Percentiles rank a stretch among this genome's conserved stretches.
Conservation (phyloP, 2,329 filamentous ascomycete species). For the Colletotrichum acutatum region DNA sequence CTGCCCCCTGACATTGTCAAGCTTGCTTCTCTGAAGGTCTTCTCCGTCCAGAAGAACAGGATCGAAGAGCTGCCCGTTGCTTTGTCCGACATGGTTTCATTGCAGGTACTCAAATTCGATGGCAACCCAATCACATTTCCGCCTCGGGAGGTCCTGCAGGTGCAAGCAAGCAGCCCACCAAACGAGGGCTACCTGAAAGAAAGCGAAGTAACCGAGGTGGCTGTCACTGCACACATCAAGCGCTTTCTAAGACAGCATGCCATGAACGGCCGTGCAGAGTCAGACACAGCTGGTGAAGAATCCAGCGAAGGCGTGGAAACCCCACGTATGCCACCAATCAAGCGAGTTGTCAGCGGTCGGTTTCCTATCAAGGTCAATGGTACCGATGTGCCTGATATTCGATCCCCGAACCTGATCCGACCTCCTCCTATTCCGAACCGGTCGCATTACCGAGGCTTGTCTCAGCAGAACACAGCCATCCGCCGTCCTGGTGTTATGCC, state of each 20-base stretch:
- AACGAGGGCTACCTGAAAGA: slow-evolving; percentile 68
- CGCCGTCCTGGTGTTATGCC: slow-evolving; percentile 80
- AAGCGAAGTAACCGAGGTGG: slow-evolving; percentile 71
- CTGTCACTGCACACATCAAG: slow-evolving; percentile 71
- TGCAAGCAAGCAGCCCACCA: slow-evolving; percentile 64
- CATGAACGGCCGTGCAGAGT: slow-evolving; percentile 63
- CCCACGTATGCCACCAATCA: slow-evolving; percentile 73
- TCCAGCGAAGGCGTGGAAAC: slow-evolving; percentile 82
- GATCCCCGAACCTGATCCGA: slow-evolving; percentile 74
- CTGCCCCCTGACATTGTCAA: slow-evolving; percentile 84
- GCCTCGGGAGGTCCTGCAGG: slow-evolving; percentile 74
- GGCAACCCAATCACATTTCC: slow-evolving; percentile 85
- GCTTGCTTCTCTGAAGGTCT: slow-evolving; percentile 86
- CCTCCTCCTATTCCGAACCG: slow-evolving; percentile 82
- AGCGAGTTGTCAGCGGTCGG: slow-evolving; percentile 71
- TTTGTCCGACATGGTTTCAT: slow-evolving; percentile 87
- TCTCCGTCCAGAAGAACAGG: slow-evolving; percentile 87
- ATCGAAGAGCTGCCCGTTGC: slow-evolving; percentile 87
- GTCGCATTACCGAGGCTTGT: slow-evolving; percentile 83
- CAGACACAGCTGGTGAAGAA: slow-evolving; percentile 68
- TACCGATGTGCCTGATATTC: slow-evolving; percentile 73
- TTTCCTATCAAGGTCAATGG: slow-evolving; percentile 80
- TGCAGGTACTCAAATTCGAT: slow-evolving; percentile 90
- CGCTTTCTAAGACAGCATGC: slow-evolving; percentile 66
- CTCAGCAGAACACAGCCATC: slow-evolving; percentile 72